These are phyloP conservation scores for Aurantiochytrium sp. DNA, from an alignment of 108 stramenopile species.

Conservation along the genomic window DNA sequence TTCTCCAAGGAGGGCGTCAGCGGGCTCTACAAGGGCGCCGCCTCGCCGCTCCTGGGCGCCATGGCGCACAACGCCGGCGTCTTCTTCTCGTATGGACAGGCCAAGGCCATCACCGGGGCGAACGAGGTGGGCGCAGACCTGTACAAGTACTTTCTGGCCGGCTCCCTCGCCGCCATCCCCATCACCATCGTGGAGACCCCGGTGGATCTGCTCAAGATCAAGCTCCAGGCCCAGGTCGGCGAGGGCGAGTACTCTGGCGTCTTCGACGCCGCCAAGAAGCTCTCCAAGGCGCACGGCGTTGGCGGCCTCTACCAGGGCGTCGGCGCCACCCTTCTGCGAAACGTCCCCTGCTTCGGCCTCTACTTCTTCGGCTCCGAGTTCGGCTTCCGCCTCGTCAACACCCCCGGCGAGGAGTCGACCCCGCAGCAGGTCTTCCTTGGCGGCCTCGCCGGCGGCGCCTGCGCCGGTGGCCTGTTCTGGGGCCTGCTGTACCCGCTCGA, in stretches of 20 bases:
- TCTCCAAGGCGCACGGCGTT: constrained; percentile 36
- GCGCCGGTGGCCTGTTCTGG: constrained; percentile 40
- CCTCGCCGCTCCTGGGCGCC: constrained; percentile 43
- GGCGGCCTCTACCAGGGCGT: constrained; percentile 44
- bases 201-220: constrained; percentile 51
- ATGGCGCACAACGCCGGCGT: constrained; percentile 54
- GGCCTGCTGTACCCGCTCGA: constrained; percentile 48
- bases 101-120: constrained; percentile 40
- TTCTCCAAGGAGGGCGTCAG: neutral
- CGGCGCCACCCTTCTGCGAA: constrained; percentile 38
- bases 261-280: constrained; percentile 40
- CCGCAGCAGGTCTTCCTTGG: constrained; percentile 20
- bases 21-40: constrained; percentile 46
- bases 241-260: constrained; percentile 41
- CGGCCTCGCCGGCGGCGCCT: neutral
- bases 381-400: neutral
- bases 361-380: constrained; percentile 52
- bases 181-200: constrained; percentile 48
- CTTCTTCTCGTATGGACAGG: constrained; percentile 53
- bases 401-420: neutral
- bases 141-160: constrained; percentile 42
- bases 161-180: constrained; percentile 44
- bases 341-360: constrained; percentile 48
- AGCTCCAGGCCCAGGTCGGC: constrained; percentile 52
- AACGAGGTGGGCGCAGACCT: constrained; percentile 39